phyloP scores from a whole-genome alignment of 371 early-diverging fungal genomes.

The Zopfochytrium polystomum region DNA sequence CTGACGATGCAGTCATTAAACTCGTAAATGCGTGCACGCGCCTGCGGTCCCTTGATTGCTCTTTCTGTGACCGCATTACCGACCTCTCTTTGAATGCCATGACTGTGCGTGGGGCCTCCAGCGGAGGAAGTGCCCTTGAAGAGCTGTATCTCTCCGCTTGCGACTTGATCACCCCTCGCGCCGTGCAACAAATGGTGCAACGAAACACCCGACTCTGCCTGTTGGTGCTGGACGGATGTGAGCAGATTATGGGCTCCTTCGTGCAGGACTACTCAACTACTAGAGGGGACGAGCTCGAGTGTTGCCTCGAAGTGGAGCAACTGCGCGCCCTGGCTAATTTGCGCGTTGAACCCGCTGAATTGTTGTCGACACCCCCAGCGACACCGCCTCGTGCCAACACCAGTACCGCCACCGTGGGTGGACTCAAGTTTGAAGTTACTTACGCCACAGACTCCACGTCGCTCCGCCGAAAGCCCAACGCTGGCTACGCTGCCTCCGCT shows the following conservation, averaged over 20 bases:
- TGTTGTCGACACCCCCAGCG: too few species aligned
- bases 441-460: too few species aligned
- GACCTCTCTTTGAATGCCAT: slow-evolving; percentile 41
- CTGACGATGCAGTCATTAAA: slow-evolving; percentile 42
- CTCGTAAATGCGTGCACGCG: slow-evolving; percentile 34
- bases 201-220: slow-evolving; percentile 33
- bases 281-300: slow-evolving; percentile 39
- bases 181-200: slow-evolving; percentile 38
- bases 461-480: too few species aligned
- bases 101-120: too few species aligned
- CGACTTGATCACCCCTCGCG: slow-evolving; percentile 37
- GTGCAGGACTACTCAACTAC: slow-evolving; percentile 35
- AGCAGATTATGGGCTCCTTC: slow-evolving; percentile 31
- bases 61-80: slow-evolving; percentile 47
- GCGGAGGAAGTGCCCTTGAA: slow-evolving; percentile 5
- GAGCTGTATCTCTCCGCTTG: slow-evolving; percentile 45
- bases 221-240: slow-evolving; percentile 52
- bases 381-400: too few species aligned
- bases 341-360: too few species aligned
- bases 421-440: too few species aligned
- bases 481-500: too few species aligned
- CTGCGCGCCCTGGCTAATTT: slow-evolving; percentile 24
- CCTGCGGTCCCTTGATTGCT: slow-evolving; percentile 38
- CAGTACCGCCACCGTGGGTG: too few species aligned
- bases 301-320: slow-evolving; percentile 36